Evolutionary conservation across 169 alveolate genomes (phyloP).

Genomic region (Plasmodium relictum): DNA sequence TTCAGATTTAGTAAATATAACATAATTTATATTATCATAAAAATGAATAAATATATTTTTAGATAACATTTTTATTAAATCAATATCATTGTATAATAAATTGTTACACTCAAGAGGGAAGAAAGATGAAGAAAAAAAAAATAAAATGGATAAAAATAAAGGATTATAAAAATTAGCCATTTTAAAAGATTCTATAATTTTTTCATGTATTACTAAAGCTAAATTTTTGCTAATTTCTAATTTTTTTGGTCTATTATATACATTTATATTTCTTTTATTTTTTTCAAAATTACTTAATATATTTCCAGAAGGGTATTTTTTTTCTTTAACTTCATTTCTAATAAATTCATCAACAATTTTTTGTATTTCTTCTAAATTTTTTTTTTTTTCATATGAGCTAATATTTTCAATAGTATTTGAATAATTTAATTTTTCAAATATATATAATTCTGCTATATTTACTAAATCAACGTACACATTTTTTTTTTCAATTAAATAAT

Average conservation of each 20-base stretch:
- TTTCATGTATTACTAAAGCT: constrained; percentile 10
- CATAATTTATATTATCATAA: constrained; percentile 28
- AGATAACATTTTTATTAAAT: constrained; percentile 41
- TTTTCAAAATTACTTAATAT: constrained; percentile 3
- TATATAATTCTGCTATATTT: constrained; percentile 34
- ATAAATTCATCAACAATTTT: constrained; percentile 5
- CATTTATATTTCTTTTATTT: constrained; percentile 26
- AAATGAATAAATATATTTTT: constrained; percentile 50
- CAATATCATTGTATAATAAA: constrained; percentile 25
- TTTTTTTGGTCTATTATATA: constrained; percentile 7
- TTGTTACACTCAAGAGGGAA: constrained; percentile 43
- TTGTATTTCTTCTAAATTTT: background rate
- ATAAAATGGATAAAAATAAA: constrained; percentile 43
- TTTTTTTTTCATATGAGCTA: background rate
- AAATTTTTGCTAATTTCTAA: constrained; percentile 11
- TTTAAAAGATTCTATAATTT: constrained; percentile 61
- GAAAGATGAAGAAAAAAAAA: constrained; percentile 49
- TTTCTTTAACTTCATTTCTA: background rate
- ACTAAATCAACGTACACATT: constrained; percentile 7
- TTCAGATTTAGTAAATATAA: constrained; percentile 38
- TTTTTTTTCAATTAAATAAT: constrained; percentile 21
- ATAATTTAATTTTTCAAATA: constrained; percentile 6
- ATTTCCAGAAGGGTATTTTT: background rate
- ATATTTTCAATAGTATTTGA: background rate
- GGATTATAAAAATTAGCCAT: constrained; percentile 48